Evolutionary conservation across 768 basidiomycete genomes (phyloP), one percentile per base, ranked within the genome.

Genomic region (Rhizopogon sp.): DNA sequence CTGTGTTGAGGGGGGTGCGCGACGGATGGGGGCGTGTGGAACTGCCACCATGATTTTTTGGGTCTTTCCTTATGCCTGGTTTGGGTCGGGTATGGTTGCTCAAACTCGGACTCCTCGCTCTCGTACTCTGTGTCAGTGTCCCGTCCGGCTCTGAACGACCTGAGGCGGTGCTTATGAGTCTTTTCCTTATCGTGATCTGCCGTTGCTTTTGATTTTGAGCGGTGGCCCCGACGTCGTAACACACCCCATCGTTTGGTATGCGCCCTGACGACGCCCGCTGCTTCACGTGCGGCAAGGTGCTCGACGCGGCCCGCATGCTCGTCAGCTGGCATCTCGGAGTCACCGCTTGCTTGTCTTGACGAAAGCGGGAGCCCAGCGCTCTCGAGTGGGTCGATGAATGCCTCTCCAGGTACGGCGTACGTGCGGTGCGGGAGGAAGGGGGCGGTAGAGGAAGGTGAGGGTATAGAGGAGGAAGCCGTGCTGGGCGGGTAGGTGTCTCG

Each of bases 321-420:
- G 1, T 63, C 61, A 16, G 35, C 10, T 10, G 52, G 11, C 14
- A 16, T 16, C 28, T 45, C 11, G 31, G 31, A 31, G 5, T 56
- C 65, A 47, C 47, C 45, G 9, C 45, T 58, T 37, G 22, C 39
- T 55, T 52, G 55, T 17, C 52, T 57, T 62, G 60, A 55, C 1
- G 58, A 63, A 61, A 39, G 75, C 0, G 83, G 83, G 28, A 91
- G 66, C 0, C 88, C 88, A 39, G 81, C 83, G 46, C 75, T 79
- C 66, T 91, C 89, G 46, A 77, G 66, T 0, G 80, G 78, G 52
- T 81, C 81, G 60, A 90, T 84, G 64, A 76, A 86, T 46, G 72
- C 74, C 39, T 77, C 76, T 39, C 79, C 82, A 0, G 80, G 80
- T 4, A 82, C 70, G 14, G 72, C 60, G 39, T 69, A 71, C 1